Base-by-base conservation (phyloP, 2,329 filamentous ascomycete species). In the Penicillium sumatraense region DNA sequence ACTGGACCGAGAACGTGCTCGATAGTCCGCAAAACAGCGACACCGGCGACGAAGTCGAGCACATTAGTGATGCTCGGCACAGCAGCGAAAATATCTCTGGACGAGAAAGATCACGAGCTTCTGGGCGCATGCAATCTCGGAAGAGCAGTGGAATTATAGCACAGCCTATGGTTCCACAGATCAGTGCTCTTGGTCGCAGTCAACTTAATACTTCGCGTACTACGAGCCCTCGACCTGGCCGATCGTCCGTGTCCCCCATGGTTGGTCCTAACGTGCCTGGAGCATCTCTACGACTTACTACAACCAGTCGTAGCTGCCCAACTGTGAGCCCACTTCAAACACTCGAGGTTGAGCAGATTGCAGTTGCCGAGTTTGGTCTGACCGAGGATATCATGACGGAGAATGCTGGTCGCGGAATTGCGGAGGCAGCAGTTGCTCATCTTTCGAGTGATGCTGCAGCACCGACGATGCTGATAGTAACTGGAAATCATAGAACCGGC, bases 401-500 rank as follows among this genome's bases (percentile, higher is more conserved):
- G 69, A 97, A 93, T 69, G 90, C 93, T 1, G 93, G 90, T 16
- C 86, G 93, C 23, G 90, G 91, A 40, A 90, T 98, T 58, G 92
- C 93, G 4, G 89, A 96, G 74, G 74, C 73, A 20, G 89, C 93
- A 24, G 88, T 91, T 0, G 80, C 96, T 51, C 82, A 80, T 47
- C 85, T 90, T 10, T 78, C 96, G 42, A 81, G 80, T 48, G 75
- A 78, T 46, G 76, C 80, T 33, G 74, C 79, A 14, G 76, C 80
- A 26, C 82, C 83, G 0, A 83, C 85, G 6, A 80, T 88, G 47
- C 86, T 96, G 20, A 85, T 98, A 6, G 81, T 98, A n/a, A 93
- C 91, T 0, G 93, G 95, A n/a, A 98, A 97, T 72, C 93, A 96
- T 73, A 91, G 91, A 62, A 92, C 89, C 1, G 93, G 93, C 35